phyloP scores from a whole-genome alignment of 306 rosid species.

The Casuarina equisetifolia region DNA sequence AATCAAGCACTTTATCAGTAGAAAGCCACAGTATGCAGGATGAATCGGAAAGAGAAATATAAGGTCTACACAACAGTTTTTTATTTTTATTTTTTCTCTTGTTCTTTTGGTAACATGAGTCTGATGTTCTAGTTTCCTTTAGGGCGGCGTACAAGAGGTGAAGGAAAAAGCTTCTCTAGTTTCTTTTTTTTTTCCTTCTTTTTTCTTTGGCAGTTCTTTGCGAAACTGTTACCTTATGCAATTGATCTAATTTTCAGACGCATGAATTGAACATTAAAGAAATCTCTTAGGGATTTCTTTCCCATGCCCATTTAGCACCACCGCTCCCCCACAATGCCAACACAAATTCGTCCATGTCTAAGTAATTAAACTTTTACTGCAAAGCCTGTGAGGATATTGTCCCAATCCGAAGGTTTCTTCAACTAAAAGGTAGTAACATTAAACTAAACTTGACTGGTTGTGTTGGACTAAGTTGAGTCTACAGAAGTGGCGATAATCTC shows the following conservation, averaged over 20 bases:
- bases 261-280: no score
- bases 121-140: neutral
- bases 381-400: no score
- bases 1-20: constrained; percentile 27
- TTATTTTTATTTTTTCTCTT: neutral
- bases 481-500: neutral
- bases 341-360: neutral
- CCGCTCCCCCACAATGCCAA: neutral
- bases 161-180: no score
- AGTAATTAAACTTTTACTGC: no score
- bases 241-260: no score
- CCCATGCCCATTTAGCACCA: neutral
- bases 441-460: neutral
- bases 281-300: no score
- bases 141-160: neutral
- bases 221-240: neutral
- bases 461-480: neutral
- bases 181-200: neutral
- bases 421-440: neutral
- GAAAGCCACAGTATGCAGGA: neutral
- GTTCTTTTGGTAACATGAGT: no score
- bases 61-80: neutral
- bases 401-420: neutral
- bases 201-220: neutral
- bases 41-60: neutral